Conservation (phyloP, 495 filamentous ascomycete species). For the Hypomontagnella monticulosa region DNA sequence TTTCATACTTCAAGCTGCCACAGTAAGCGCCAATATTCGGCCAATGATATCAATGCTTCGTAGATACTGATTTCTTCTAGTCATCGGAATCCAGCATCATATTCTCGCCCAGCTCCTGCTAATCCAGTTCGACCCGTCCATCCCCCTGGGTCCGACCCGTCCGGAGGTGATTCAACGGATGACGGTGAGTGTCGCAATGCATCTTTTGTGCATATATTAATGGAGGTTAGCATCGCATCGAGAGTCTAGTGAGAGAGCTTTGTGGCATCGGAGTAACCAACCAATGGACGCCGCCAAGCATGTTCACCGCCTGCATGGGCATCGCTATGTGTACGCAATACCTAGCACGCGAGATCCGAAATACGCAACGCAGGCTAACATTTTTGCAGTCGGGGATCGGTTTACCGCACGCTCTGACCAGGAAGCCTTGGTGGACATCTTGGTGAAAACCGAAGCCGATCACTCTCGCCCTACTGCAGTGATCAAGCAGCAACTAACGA, state of each 20-base stretch:
- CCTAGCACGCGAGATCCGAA: constrained; percentile 4
- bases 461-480: constrained; percentile 57
- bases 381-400: constrained; percentile 55
- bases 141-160: constrained; percentile 48
- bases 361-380: constrained; percentile 17
- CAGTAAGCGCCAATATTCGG: constrained; percentile 44
- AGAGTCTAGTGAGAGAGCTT: constrained; percentile 54
- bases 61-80: constrained; percentile 38
- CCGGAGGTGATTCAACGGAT: constrained; percentile 44
- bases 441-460: constrained; percentile 54
- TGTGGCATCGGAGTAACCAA: constrained; percentile 64
- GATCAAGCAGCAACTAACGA: constrained; percentile 52
- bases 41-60: neutral
- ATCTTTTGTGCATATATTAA: constrained; percentile 7
- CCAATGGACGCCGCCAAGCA: constrained; percentile 60
- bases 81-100: constrained; percentile 64
- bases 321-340: constrained; percentile 60
- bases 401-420: constrained; percentile 55
- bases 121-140: constrained; percentile 54
- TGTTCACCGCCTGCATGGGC: constrained; percentile 65
- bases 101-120: constrained; percentile 62
- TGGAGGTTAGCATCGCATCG: constrained; percentile 50
- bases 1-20: constrained; percentile 61
- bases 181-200: constrained; percentile 40
- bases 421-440: constrained; percentile 53